Evolutionary conservation across 352 stramenopile genomes (phyloP), one percentile per base, ranked within the genome.

Genomic region (Pythium apleroticum): DNA sequence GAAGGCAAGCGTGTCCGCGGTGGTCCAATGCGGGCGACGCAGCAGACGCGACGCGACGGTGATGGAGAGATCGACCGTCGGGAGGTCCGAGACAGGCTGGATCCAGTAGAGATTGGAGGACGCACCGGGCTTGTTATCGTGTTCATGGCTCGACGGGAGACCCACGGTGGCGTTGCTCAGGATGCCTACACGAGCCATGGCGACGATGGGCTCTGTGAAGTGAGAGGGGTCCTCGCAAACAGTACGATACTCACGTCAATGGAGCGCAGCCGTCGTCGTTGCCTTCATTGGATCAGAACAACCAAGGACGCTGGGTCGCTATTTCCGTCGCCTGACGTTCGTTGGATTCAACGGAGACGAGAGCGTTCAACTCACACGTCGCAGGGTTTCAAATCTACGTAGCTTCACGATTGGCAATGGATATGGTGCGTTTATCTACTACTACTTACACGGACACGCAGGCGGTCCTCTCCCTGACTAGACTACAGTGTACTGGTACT

Each of bases 31-130:
- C 12, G 27, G 22, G 15, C 59, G 52, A 15, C 48, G 55, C 12
- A 46, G 30, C 43, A 57, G 57, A 25, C 17, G 11, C 11, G 50
- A 53, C 1, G 24, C 33, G 7, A 59, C 22, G 3, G 59, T 66
- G 22, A 41, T 31, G 5, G 59, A 59, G 49, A 66, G 49, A 37
- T 66, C 59, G 17, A 59, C 49, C 2, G n/a, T 22, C 37, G 59
- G 35, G 8, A 66, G 37, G 14, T 20, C 3, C 2, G 57, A 35
- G 3, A 59, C 28, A n/a, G 59, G 50, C 50, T 66, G 31, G 35
- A 66, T 55, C 49, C 49, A 60, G 59, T 60, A 66, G 49, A 60
- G 20, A 37, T 35, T 41, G 35, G 35, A 41, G 1, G 35, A 41
- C 14, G 35, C 6, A 9, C 19, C 14, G 35, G 35, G 10, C 35